Evolutionary conservation across 148 eudicot genomes (phyloP).

Genomic region (Rhododendron williamsianum): DNA sequence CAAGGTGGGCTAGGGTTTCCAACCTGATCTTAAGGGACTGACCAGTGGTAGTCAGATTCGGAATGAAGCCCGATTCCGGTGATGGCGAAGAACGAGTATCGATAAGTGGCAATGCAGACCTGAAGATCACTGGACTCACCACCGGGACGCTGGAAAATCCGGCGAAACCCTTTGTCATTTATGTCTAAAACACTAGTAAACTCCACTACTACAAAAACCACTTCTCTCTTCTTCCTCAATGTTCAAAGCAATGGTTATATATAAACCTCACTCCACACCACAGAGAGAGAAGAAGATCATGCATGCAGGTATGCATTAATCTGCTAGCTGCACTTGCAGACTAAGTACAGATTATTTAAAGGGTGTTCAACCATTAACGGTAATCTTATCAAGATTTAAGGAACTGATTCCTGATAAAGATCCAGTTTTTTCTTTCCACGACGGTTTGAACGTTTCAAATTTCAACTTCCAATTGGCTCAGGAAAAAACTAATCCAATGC

Average conservation of each 20-base stretch:
- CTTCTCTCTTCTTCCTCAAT: background rate
- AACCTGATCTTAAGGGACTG: conserved; percentile 28
- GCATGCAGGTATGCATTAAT: background rate
- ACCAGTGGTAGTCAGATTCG: conserved; percentile 9
- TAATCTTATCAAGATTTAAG: background rate
- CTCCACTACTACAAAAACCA: background rate
- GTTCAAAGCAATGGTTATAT: background rate
- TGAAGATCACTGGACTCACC: conserved; percentile 27
- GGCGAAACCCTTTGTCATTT: conserved; percentile 65
- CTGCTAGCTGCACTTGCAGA: background rate
- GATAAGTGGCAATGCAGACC: conserved; percentile 3
- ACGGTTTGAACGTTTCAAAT: background rate
- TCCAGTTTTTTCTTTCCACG: background rate
- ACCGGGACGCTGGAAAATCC: conserved; percentile 24
- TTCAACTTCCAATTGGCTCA: background rate
- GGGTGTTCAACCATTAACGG: background rate
- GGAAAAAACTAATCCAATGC: background rate
- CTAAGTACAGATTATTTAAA: background rate
- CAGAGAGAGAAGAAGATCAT: background rate
- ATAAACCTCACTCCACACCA: background rate
- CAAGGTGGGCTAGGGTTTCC: background rate
- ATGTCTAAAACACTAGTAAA: conserved; percentile 13
- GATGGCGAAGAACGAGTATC: conserved; percentile 34
- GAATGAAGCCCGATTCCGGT: conserved; percentile 19
- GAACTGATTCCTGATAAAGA: background rate